Percentiles rank a stretch among this genome's conserved stretches.
phyloP scores from a whole-genome alignment of 2,329 filamentous ascomycete genomes.

The Grosmannia serpens region DNA sequence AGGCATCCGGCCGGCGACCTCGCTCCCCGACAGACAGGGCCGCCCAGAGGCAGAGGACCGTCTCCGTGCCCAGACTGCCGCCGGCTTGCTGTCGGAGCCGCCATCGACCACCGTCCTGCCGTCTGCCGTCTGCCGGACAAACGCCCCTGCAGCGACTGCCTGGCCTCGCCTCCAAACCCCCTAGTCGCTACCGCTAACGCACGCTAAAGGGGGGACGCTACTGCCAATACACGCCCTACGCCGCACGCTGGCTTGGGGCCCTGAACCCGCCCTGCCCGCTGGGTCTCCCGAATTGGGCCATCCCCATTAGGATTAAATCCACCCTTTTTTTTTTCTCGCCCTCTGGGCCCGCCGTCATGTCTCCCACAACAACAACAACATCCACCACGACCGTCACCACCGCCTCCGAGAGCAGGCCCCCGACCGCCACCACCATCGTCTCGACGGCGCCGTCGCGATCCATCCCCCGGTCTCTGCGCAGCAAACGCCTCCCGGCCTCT shows the following conservation, averaged over 20 bases:
- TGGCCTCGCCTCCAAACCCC: background rate
- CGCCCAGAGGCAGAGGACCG: too few species aligned
- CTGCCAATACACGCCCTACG: background rate
- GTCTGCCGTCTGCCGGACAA: too few species aligned
- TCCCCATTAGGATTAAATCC: background rate
- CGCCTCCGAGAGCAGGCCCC: background rate
- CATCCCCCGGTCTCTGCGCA: constrained; percentile 8
- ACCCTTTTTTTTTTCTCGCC: background rate
- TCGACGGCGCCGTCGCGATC: background rate
- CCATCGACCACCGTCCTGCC: too few species aligned
- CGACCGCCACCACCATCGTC: background rate
- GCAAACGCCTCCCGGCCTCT: constrained; percentile 8
- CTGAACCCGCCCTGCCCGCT: background rate
- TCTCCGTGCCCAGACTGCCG: too few species aligned
- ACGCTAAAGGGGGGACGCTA: background rate
- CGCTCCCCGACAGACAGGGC: too few species aligned
- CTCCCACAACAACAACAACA: constrained; percentile 13
- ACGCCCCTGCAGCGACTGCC: too few species aligned
- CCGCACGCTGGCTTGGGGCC: background rate
- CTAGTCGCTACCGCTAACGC: constrained; percentile 2
- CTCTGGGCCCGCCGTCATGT: constrained; percentile 4
- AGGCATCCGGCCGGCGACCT: too few species aligned
- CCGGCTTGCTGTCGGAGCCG: too few species aligned
- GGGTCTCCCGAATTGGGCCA: background rate
- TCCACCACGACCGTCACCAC: background rate